Evolutionary conservation across 345 rosid species (phyloP), one percentile per base, ranked within the genome.

Genomic region (Populus ilicifolia): DNA sequence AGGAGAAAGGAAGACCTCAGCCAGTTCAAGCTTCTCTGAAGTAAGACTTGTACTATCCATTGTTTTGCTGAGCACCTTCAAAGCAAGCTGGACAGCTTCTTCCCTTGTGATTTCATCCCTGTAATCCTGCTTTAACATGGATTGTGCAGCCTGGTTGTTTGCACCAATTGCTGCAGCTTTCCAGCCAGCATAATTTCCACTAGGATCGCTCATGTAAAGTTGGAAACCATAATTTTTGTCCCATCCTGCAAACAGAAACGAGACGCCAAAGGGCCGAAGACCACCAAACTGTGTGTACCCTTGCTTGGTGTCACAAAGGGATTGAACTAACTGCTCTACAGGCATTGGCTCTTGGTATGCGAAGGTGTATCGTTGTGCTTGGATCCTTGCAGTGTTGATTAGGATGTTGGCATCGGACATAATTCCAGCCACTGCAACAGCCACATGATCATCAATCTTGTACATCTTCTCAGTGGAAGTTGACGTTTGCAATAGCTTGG

Each of bases 351-450:
- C 97, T 83, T 94, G 97, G 90, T 94, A 94, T 7, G 93, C 86
- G 82, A 72, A 94, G 27, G 95, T 89, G 79, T 93, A 94, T 66
- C 98, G 95, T 61, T 93, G 98, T 27, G 98, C 97, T 83, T 93
- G 98, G 82, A 94, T 93, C 75, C 98, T 65, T 29, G 98, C 98
- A 1, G 97, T 91, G 87, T 93, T 94, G 85, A 94, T 93, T 17
- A 94, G 91, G 76, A 94, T 94, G 84, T 94, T 94, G 77, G 98
- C 98, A 81, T 94, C 98, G 44, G 98, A 94, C 98, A 94, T 94
- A 48, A 94, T 94, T 39, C 98, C 98, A 74, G 98, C 98, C 48
- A 94, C 98, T 0, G 98, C 98, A 76, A 95, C 93, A 1, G 98
- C 98, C 13, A 94, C 92, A 74, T 94, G 98, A 74, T 93, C 98